A percentile compares a stretch with the other conserved stretches of the same genome.
phyloP scores from a whole-genome alignment of 140 eudicot genomes.

The Flaveria floridana region DNA sequence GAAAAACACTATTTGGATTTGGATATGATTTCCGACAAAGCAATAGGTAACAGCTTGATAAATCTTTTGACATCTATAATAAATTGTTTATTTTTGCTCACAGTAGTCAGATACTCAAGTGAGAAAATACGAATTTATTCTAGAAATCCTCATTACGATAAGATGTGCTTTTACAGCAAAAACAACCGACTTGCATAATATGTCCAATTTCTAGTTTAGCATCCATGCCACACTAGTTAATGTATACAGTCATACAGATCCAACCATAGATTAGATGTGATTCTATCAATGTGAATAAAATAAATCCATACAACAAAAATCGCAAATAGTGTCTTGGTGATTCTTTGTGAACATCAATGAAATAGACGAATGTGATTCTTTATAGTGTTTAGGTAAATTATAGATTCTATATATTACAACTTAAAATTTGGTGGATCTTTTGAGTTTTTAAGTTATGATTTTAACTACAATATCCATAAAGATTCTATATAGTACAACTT shows the following conservation, averaged over 20 bases:
- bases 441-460: background rate
- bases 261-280: background rate
- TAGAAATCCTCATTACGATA: background rate
- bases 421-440: background rate
- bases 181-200: constrained; percentile 16
- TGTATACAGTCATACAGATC: background rate
- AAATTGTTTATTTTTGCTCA: background rate
- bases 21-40: constrained; percentile 99
- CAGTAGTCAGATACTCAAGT: background rate
- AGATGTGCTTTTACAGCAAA: background rate
- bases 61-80: background rate
- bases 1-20: constrained; percentile 91
- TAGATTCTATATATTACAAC: background rate
- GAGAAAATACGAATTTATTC: background rate
- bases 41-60: constrained; percentile 58
- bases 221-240: background rate
- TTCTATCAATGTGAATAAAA: constrained; percentile 5
- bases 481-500: background rate
- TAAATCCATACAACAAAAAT: background rate
- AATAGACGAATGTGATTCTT: background rate
- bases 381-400: background rate
- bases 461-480: background rate
- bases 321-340: no score
- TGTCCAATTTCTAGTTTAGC: background rate
- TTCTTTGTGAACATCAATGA: background rate